Conservation (phyloP, 2,329 filamentous ascomycete genomes). For the Hypoxylon sp. region DNA sequence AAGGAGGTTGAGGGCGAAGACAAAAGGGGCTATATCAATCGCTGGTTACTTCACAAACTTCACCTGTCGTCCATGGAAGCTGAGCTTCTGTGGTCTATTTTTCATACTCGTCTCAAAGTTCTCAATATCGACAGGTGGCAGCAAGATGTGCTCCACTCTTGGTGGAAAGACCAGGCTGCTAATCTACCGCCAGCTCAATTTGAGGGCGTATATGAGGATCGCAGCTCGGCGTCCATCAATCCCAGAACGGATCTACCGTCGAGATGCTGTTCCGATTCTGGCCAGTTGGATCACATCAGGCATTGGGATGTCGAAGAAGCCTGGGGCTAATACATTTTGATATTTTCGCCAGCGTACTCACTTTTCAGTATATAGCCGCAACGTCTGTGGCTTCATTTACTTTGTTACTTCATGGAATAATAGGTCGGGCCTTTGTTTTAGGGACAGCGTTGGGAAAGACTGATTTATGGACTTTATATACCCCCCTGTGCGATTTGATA, state of each 20-base stretch:
- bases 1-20: constrained; percentile 55
- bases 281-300: constrained; percentile 43
- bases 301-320: constrained; percentile 44
- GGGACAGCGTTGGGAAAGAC: constrained; percentile 31
- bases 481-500: constrained; percentile 36
- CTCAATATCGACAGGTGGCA: constrained; percentile 59
- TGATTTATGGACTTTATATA: constrained; percentile 43
- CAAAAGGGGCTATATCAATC: constrained; percentile 64
- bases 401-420: constrained; percentile 26
- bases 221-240: constrained; percentile 40
- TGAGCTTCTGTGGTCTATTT: constrained; percentile 60
- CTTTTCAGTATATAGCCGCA: constrained; percentile 28
- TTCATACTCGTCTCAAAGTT: constrained; percentile 53
- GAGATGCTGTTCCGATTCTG: constrained; percentile 46
- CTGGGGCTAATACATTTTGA: constrained; percentile 31
- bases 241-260: constrained; percentile 37
- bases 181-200: constrained; percentile 41
- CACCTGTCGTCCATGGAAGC: constrained; percentile 63
- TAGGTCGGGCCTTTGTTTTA: constrained; percentile 17
- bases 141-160: constrained; percentile 58
- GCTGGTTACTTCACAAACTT: constrained; percentile 68
- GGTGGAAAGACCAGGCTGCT: constrained; percentile 57
- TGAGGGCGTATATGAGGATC: constrained; percentile 41
- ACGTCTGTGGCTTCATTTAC: constrained; percentile 19
- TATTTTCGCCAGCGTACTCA: constrained; percentile 5